Base-by-base conservation (phyloP, 78 protist species). In the Diacronema lutheri region DNA sequence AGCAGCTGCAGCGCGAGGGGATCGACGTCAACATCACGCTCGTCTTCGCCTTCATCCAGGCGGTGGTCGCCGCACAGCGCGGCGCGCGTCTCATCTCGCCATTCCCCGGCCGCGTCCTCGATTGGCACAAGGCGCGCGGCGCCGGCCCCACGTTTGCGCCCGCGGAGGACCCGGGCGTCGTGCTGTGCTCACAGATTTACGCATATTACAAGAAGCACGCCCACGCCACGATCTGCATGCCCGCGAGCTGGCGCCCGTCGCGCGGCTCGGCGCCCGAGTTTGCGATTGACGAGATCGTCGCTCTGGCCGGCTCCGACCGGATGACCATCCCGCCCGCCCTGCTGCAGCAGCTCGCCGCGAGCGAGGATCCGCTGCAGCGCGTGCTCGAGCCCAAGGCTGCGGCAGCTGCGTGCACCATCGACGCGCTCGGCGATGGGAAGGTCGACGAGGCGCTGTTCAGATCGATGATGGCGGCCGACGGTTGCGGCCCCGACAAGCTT, bases 201-300 rank as follows among this genome's bases (percentile, higher is more conserved):
- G 35, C 26, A 7, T 84, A 84, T 57, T 84, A 35, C 88, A 69
- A 72, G 72, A 55, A 56, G 88, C 41, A 35, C 46, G 88, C 72
- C 16, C 86, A 81, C 64, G 73, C 5, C 23, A 81, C 86, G 44
- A 81, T 81, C 77, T 81, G 86, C 86, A 81, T 81, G 86, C 86
- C 86, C 12, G 86, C 86, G n/a, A 64, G 76, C 31, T 81, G 86
- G 86, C 76, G 86, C 23, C 86, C 86, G 10, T 81, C 86, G 35
- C 86, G 86, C 14, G 76, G 78, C 23, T 1, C 46, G 33, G 58
- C 6, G 7, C 37, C 9, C 25, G 33, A 31, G 14, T 56, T 57
- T 76, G 86, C 29, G 40, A 19, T 50, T 35, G 86, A 81, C 26
- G 86, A 81, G 86, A 81, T 81, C 86, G 26, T 57, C 21, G 86